Conservation (phyloP, 352 stramenopile species). For the Blastocystis sp. region DNA sequence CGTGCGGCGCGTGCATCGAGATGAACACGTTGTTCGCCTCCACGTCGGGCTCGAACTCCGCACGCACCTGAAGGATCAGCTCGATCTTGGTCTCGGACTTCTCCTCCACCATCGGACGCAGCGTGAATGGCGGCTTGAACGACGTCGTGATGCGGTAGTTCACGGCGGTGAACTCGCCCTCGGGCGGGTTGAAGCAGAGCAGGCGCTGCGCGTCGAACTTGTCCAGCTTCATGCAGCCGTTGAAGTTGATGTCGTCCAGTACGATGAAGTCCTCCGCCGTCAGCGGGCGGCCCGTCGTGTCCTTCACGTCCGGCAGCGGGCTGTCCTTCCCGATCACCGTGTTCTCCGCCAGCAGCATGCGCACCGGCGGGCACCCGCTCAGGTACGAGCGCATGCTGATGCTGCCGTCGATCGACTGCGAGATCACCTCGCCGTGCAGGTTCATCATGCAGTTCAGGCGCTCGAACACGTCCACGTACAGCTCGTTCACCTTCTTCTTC, state of each 20-base stretch:
- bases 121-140: constrained; percentile 92
- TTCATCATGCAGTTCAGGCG: constrained; percentile 94
- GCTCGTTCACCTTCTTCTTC: constrained; percentile 87
- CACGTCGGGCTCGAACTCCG: constrained; percentile 73
- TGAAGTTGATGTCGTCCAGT: constrained; percentile 97
- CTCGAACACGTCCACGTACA: constrained; percentile 98
- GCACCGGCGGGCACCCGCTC: constrained; percentile 91
- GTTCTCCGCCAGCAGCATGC: constrained; percentile 92
- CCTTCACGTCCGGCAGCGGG: neutral
- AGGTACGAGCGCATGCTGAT: constrained; percentile 95
- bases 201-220: constrained; percentile 86
- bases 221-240: constrained; percentile 94
- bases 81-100: constrained; percentile 77
- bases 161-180: constrained; percentile 88
- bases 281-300: constrained; percentile 63
- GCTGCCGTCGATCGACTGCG: constrained; percentile 93
- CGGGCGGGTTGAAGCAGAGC: constrained; percentile 83
- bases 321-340: constrained; percentile 79
- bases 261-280: constrained; percentile 83
- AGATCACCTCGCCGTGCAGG: constrained; percentile 90
- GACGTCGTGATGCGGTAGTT: constrained; percentile 96
- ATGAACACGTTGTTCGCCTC: constrained; percentile 70
- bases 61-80: constrained; percentile 74
- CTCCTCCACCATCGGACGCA: constrained; percentile 94
- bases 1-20: constrained; percentile 62